Evolutionary conservation across 192 early-diverging fungal species (phyloP).

Genomic region (Ambispora gerdemannii): DNA sequence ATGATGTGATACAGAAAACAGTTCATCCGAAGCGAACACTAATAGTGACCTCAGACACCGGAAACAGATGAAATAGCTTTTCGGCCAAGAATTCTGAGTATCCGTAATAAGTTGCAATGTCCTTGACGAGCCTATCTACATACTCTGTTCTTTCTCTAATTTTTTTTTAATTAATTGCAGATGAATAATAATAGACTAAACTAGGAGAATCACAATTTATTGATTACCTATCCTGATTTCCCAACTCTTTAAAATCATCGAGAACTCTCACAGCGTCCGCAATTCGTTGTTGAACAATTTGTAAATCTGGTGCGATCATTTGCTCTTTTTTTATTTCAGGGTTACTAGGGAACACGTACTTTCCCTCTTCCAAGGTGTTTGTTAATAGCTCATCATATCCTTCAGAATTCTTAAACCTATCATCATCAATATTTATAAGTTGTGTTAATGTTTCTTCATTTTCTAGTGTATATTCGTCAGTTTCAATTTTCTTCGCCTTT

Average conservation of each 20-base stretch:
- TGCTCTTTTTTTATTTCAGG: no score
- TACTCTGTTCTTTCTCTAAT: slow-evolving; percentile 77
- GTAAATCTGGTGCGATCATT: slow-evolving; percentile 70
- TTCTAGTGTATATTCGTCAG: no score
- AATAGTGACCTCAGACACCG: slow-evolving; percentile 70
- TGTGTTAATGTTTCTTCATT: no score
- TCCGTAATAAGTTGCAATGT: slow-evolving; percentile 91
- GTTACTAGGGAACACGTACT: no score
- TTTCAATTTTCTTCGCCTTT: no score
- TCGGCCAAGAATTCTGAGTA: slow-evolving; percentile 90
- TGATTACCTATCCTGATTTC: slow-evolving; percentile 59
- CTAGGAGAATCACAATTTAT: neutral
- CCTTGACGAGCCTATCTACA: slow-evolving; percentile 80
- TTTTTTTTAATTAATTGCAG: no score
- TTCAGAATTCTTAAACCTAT: no score
- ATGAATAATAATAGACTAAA: neutral
- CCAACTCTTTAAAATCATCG: slow-evolving; percentile 83
- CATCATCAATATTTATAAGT: no score
- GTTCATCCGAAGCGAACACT: neutral
- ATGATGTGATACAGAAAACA: slow-evolving; percentile 2
- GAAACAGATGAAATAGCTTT: slow-evolving; percentile 89
- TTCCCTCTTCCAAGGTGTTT: no score
- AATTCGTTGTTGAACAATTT: slow-evolving; percentile 80
- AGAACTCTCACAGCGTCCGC: slow-evolving; percentile 87
- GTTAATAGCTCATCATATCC: no score